Conservation (phyloP, 169 alveolate genomes). For the Plasmodium chabaudi region DNA sequence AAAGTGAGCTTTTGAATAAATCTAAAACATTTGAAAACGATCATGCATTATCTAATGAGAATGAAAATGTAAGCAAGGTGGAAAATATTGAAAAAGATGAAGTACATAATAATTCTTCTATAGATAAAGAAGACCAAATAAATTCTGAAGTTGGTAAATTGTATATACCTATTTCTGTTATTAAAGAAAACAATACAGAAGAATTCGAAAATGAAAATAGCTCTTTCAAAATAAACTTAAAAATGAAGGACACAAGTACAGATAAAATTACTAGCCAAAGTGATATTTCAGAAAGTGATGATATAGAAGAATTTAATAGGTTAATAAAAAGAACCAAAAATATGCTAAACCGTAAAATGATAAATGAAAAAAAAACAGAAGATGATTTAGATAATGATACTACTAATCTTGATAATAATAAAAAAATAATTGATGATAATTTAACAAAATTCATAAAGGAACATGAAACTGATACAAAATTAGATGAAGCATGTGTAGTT, state of each 20-base stretch:
- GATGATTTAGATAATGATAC: not conserved
- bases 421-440: not conserved
- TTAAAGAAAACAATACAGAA: slow-evolving; percentile 7
- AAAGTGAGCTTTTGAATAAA: too few relatives aligned
- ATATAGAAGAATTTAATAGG: not conserved
- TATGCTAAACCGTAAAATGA: not conserved
- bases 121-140: not conserved
- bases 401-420: not conserved
- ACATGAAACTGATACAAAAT: not conserved
- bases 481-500: not conserved
- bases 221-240: slow-evolving; percentile 28
- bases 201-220: slow-evolving; percentile 30
- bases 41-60: too few relatives aligned
- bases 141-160: slow-evolving; percentile 8
- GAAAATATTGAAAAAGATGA: not conserved
- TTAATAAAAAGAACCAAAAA: not conserved
- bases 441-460: too few relatives aligned
- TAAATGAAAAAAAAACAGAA: not conserved
- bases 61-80: not conserved
- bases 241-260: slow-evolving; percentile 14
- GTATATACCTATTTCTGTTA: slow-evolving; percentile 53
- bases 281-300: not conserved
- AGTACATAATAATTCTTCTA: not conserved
- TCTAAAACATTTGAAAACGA: too few relatives aligned
- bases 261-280: not conserved